phyloP scores from a whole-genome alignment of 208 protist genomes.

The Trypanosoma theileri region DNA sequence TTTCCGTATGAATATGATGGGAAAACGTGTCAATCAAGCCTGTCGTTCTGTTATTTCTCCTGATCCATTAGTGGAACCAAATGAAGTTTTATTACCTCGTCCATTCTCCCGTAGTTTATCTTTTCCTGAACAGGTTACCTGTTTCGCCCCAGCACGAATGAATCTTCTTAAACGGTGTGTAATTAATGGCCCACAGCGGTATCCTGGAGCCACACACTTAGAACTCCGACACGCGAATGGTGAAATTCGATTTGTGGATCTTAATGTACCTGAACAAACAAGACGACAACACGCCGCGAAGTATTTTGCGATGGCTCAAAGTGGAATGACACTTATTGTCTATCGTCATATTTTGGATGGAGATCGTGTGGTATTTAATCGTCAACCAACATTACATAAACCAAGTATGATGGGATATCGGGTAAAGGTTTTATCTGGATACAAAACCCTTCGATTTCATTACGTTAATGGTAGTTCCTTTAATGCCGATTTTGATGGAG shows the following conservation, averaged over 20 bases:
- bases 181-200: constrained; percentile 96
- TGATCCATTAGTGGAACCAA: constrained; percentile 96
- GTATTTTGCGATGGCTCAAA: constrained; percentile 80
- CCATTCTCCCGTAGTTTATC: constrained; percentile 95
- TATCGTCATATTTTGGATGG: constrained; percentile 97
- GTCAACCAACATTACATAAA: constrained; percentile 99
- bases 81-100: constrained; percentile 94
- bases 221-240: constrained; percentile 75
- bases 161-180: constrained; percentile 94
- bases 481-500: constrained; percentile 99
- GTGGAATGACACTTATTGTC: constrained; percentile 80
- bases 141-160: constrained; percentile 66
- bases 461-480: constrained; percentile 99
- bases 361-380: constrained; percentile 99
- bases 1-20: constrained; percentile 99
- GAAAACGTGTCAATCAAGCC: constrained; percentile 99
- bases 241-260: constrained; percentile 77
- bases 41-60: constrained; percentile 99
- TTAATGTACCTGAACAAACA: constrained; percentile 67
- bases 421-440: constrained; percentile 91
- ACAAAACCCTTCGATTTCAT: constrained; percentile 98
- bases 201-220: constrained; percentile 98
- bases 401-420: constrained; percentile 98
- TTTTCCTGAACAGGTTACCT: constrained; percentile 94
- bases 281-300: constrained; percentile 77